These are phyloP conservation scores for Solanum chaucha DNA, from an alignment of 257 asterid species.

Conservation along the genomic window DNA sequence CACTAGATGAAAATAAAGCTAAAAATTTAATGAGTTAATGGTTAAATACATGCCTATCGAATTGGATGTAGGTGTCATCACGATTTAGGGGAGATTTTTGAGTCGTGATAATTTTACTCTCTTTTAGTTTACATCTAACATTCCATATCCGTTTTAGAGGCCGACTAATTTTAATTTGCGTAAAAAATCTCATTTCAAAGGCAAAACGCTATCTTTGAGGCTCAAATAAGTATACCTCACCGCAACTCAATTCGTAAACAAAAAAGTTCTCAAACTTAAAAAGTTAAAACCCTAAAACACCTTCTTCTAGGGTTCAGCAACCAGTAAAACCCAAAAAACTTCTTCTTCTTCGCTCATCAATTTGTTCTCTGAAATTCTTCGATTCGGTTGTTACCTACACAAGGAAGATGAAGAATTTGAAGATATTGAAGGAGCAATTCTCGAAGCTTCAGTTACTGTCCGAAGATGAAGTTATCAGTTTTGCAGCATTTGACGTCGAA, in stretches of 20 bases:
- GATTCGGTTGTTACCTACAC: not conserved
- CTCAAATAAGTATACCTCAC: not conserved
- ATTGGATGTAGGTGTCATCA: not conserved
- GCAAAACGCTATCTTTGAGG: not conserved
- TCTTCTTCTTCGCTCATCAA: not conserved
- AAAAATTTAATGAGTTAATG: no score
- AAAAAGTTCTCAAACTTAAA: not conserved
- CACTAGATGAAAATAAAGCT: not conserved
- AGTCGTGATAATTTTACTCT: not conserved
- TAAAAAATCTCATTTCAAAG: no score
- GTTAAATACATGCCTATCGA: no score
- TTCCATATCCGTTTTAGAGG: no score
- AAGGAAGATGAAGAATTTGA: constrained; percentile 57
- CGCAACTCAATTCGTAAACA: not conserved
- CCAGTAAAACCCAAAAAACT: not conserved
- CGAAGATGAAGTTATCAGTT: constrained; percentile 44
- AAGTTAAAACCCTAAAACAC: not conserved
- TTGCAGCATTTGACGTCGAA: constrained; percentile 69
- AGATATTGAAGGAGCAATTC: constrained; percentile 50
- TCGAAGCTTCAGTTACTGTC: constrained; percentile 32
- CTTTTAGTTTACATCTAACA: no score
- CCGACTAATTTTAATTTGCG: not conserved
- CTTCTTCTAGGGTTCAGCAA: not conserved
- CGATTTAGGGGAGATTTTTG: not conserved
- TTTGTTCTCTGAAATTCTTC: not conserved